Evolutionary conservation across 176 grass and related monocot genomes (phyloP), one percentile per base, ranked within the genome.

Genomic region (Aegilops sharonensis): DNA sequence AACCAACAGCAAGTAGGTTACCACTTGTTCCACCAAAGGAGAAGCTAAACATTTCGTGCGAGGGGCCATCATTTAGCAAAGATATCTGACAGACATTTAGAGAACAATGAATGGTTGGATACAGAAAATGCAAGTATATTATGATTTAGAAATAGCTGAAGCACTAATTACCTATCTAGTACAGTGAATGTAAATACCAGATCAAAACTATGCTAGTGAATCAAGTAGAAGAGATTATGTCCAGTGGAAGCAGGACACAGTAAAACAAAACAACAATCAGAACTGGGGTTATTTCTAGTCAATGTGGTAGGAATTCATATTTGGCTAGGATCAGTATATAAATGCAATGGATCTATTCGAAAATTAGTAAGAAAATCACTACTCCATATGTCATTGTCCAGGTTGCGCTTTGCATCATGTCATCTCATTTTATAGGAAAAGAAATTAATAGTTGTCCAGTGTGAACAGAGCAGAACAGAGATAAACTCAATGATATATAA

Each of bases 21-120:
- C 88, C 90, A 79, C 63, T 91, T 84, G 88, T 89, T 77, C 96
- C 93, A 66, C 96, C 93, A 82, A 94, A 98, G 65, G 83, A 89
- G 85, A 95, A 98, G 86, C 90, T 98, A 79, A 92, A 98, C 78
- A 98, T 81, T 87, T 95, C 93, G 68, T 95, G 86, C 2, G 96
- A 91, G 6, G 86, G 40, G 7, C 89, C 80, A 24, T 79, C 77
- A 66, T 88, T 95, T 74, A 98, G 84, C 81, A 89, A 74, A 76
- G 96, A 98, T 83, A 95, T 77, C 95, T 98, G 36, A 52, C 45
- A 57, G 42, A 70, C 23, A 82, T 40, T 35, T 25, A 45, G 23
- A 80, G 30, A 84, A 59, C 0, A 9, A 45, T 52, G 42, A 86
- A 81, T 59, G 32, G 39, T 36, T 40, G 35, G 85, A 79, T 8